Percentiles rank a stretch among this genome's conserved stretches.
These are phyloP conservation scores for Ceratocystis huliohia DNA, from an alignment of 2,329 filamentous ascomycete genomes.

Conservation along the genomic window DNA sequence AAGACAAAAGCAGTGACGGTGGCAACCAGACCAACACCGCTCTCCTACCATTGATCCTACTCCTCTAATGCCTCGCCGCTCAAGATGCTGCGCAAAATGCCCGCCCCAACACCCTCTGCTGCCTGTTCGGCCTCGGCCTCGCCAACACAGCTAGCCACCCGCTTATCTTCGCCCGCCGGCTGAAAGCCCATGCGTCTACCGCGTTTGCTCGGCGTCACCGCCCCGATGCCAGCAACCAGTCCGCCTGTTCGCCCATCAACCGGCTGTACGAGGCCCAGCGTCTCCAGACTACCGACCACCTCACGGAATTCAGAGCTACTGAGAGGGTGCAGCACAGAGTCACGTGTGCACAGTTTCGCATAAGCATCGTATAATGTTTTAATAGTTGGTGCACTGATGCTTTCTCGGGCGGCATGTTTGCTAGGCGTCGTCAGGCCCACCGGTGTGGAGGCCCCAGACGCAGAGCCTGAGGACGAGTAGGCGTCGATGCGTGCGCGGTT, in stretches of 20 bases:
- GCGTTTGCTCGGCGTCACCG: conserved; percentile 60
- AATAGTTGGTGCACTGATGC: conserved; percentile 58
- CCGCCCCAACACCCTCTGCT: conserved; percentile 48
- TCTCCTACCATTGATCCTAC: not conserved
- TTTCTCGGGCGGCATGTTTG: conserved; percentile 31
- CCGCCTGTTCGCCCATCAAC: conserved; percentile 59
- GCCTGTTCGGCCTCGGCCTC: conserved; percentile 65
- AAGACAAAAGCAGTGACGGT: not conserved
- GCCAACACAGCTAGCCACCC: conserved; percentile 66
- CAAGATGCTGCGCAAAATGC: conserved; percentile 50
- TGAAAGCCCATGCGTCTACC: conserved; percentile 44
- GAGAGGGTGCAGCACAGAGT: conserved; percentile 79
- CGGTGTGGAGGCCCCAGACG: conserved; percentile 27
- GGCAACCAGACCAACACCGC: not conserved
- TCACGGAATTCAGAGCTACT: conserved; percentile 89
- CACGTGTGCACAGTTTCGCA: conserved; percentile 65
- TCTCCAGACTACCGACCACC: conserved; percentile 80
- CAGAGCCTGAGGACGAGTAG: not conserved
- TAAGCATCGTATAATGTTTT: conserved; percentile 79
- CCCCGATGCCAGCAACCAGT: conserved; percentile 35
- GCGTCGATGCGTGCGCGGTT: conserved; percentile 34
- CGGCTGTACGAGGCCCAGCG: conserved; percentile 62
- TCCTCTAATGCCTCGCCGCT: conserved; percentile 48
- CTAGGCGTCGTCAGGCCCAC: conserved; percentile 42
- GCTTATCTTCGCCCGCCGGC: conserved; percentile 56